These are phyloP conservation scores for Ceratobasidium theobromae DNA, from an alignment of 1,284 basidiomycete genomes.

Conservation along the genomic window DNA sequence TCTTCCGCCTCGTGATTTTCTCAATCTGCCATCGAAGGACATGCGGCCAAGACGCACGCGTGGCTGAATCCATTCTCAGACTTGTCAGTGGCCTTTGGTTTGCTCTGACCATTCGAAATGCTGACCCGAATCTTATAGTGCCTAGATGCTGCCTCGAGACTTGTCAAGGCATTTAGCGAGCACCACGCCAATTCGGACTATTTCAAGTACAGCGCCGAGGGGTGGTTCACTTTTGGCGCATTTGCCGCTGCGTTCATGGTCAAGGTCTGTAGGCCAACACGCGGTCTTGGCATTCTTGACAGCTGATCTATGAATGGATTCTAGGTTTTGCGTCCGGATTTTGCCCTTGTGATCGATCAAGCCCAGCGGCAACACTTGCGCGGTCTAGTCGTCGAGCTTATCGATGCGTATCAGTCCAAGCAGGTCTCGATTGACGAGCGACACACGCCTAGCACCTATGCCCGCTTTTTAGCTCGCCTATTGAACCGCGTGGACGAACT, in stretches of 20 bases:
- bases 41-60: neutral
- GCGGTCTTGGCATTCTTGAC: neutral
- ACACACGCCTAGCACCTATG: slow-evolving; percentile 27
- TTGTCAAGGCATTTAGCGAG: slow-evolving; percentile 23
- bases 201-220: slow-evolving; percentile 28
- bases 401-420: slow-evolving; percentile 10
- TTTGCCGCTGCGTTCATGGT: slow-evolving; percentile 28
- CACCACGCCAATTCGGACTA: slow-evolving; percentile 19
- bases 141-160: slow-evolving; percentile 12
- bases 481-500: slow-evolving; percentile 17
- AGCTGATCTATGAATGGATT: neutral
- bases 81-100: neutral
- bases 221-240: slow-evolving; percentile 30
- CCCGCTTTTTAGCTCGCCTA: slow-evolving; percentile 9
- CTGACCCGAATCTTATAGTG: neutral
- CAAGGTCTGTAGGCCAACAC: neutral
- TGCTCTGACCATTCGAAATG: neutral
- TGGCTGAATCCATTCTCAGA: neutral
- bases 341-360: neutral
- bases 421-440: slow-evolving; percentile 5
- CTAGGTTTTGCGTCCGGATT: slow-evolving; percentile 11
- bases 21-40: neutral
- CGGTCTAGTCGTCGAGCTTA: slow-evolving; percentile 7
- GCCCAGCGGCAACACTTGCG: slow-evolving; percentile 1
- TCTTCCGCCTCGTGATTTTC: slow-evolving; percentile 27